Base-by-base conservation (phyloP, 345 rosid species). In the Dipteronia dyeriana region DNA sequence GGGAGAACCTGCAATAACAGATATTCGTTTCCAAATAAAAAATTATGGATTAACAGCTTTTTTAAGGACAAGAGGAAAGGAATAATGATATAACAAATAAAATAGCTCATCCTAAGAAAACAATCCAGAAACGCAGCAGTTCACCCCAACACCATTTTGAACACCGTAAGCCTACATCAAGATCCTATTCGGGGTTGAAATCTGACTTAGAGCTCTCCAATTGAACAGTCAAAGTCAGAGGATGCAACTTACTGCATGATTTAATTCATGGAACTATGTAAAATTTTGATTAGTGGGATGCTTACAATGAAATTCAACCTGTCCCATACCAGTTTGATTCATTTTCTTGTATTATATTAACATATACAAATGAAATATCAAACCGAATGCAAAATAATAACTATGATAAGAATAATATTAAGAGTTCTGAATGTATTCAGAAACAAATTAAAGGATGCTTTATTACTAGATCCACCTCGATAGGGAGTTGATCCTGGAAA, bases 401-500 rank as follows among this genome's bases (percentile, higher is more conserved):
- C 25, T 67, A 67, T 43, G 25, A 12, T 8, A 54, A 26, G 43
- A 29, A 3, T 20, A 57, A 56, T 72, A 23, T 71, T 57, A 19
- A 11, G 1, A 10, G 51, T 71, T 34, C 10, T 34, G 17, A 5
- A 64, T 49, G 9, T 47, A 39, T 54, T 63, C 10, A 14, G 39
- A 14, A 51, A 41, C 39, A 34, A 74, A 75, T 60, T 22, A 56
- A 66, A 47, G 74, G 75, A 78, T 76, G 73, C 23, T 80, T 66
- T 43, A 68, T 77, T 87, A 87, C 89, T 85, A 77, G 80, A 23
- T 67, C 63, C 59, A 62, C 79, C 86, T 70, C 83, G 79, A 74
- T 67, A 7, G 73, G 90, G 85, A 71, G 78, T 66, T 78, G 86
- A 83, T n/a, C 78, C 85, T 20, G 89, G 49, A 80, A 89, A 90